Base-by-base conservation (phyloP, 1,139 yeast species). In the Magnusiomyces fungicola region DNA sequence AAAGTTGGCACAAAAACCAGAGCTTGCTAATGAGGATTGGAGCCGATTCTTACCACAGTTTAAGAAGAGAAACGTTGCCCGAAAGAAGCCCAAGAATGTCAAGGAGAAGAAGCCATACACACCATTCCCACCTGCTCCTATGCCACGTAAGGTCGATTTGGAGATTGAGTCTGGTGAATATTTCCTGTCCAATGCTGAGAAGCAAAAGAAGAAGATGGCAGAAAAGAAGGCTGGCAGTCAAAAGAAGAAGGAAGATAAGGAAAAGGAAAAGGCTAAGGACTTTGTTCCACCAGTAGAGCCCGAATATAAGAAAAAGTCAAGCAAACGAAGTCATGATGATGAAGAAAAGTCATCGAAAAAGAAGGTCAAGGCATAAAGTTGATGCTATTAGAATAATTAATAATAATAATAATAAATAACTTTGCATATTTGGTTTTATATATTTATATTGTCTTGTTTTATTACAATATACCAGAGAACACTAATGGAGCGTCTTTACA, bases 111-210 rank as follows among this genome's bases (percentile, higher is more conserved):
- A 82, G 70, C 83, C 80, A 2, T 92, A 92, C 78, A 92, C 98
- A 30, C 98, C 98, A 64, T 94, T 94, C 89, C 99, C 99, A 70
- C 98, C 98, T 58, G 87, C 88, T 52, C 99, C 88, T 70, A 79
- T 80, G 59, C 98, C 97, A 64, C 83, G 98, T 75, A 90, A 92
- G 85, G 76, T 94, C 69, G 99, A 94, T 79, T 73, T 90, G 66
- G 95, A 90, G 71, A 89, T 94, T 69, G 98, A 92, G 70, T 83
- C 95, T 73, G 99, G 99, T 79, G 98, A 94, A 68, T 92, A 88
- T 72, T 92, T 92, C 79, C 75, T 92, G 70, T 87, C 88, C 53
- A 85, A 87, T 71, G 78, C 73, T 60, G 96, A 90, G 61, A 86
- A 85, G 73, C 84, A 80, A 55, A 71, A 74, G 58, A 82, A 79